Percentiles rank a stretch among this genome's conserved stretches.
Conservation (phyloP, 257 asterid genomes). For the Solanum paucissectum region DNA sequence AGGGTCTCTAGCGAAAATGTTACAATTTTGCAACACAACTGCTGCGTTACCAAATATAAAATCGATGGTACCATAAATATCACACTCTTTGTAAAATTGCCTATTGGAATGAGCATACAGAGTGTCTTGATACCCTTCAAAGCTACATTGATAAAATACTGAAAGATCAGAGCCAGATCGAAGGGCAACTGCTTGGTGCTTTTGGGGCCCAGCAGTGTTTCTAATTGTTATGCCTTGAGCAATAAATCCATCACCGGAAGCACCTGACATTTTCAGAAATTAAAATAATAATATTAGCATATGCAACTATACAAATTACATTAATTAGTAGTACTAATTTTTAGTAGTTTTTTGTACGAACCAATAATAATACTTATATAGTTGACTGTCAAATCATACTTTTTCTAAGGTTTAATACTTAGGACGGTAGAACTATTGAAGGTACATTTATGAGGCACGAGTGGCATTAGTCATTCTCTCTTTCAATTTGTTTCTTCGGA, state of each 20-base stretch:
- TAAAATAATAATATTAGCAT: not conserved
- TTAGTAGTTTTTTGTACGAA: not conserved
- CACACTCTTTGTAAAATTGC: slow-evolving; percentile 68
- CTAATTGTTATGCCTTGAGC: slow-evolving; percentile 64
- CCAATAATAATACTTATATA: not conserved
- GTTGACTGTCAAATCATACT: not conserved
- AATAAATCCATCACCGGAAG: slow-evolving; percentile 60
- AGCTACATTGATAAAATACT: slow-evolving; percentile 61
- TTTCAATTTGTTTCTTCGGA: not conserved
- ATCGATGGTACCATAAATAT: slow-evolving; percentile 76
- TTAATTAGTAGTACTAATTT: not conserved
- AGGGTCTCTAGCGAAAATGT: slow-evolving; percentile 52
- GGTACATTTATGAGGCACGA: not conserved
- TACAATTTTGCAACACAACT: slow-evolving; percentile 71
- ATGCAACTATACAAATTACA: not conserved
- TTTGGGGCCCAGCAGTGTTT: slow-evolving; percentile 65
- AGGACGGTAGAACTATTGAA: not conserved
- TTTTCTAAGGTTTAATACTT: not conserved
- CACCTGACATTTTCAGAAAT: slow-evolving; percentile 22
- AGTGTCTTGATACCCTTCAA: slow-evolving; percentile 90
- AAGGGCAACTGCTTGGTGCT: slow-evolving; percentile 84
- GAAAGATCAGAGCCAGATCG: slow-evolving; percentile 77
- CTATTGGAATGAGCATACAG: slow-evolving; percentile 55
- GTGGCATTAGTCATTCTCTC: not conserved
- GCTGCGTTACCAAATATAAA: slow-evolving; percentile 89